Evolutionary conservation across 73 alveolate species (phyloP), one percentile per base, ranked within the genome.

Genomic region (Paraurostyla sp.): DNA sequence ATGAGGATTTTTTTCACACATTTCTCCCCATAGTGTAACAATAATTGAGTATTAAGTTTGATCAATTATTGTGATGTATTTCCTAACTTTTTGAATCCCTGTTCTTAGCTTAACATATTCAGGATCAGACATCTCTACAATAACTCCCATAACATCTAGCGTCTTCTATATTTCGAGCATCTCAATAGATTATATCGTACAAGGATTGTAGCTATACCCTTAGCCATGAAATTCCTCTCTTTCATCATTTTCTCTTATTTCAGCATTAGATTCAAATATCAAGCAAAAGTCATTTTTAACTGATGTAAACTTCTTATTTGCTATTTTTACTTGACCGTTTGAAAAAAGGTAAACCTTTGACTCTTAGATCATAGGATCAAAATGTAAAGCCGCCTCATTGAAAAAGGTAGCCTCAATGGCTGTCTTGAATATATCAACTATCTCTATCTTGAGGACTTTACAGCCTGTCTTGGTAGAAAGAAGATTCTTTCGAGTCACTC

Each of bases 351-450:
- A 96, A 33, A 96, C 93, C 71, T 83, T 87, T 45, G 93, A 94
- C 75, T 91, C 99, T 38, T 80, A 58, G 13, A 96, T 75, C 43
- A 75, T 80, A 27, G 68, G 82, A 25, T 86, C 83, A 65, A 88
- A 93, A 80, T 91, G 75, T 40, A 91, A 96, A 0, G 92, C 98
- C 13, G 92, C 95, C 56, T 96, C 97, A 73, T 93, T 93, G 82
- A 96, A 96, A 52, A 94, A 93, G 4, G 97, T 94, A 1, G 90
- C 95, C 76, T 92, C 93, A 83, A 96, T 96, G 80, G 69, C 76
- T 32, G 93, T 92, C 0, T 95, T 95, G 23, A 43, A 50, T 36
- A 62, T 81, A 76, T 96, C 99, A 56, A 93, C 93, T n/a, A 96
- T 81, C 62, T 93, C 94, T 49, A 90, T 80, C 45, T 93, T 91